Evolutionary conservation across 177 flowering plant genomes (phyloP), one percentile per base, ranked within the genome.

Genomic region (Vitis hybrid): DNA sequence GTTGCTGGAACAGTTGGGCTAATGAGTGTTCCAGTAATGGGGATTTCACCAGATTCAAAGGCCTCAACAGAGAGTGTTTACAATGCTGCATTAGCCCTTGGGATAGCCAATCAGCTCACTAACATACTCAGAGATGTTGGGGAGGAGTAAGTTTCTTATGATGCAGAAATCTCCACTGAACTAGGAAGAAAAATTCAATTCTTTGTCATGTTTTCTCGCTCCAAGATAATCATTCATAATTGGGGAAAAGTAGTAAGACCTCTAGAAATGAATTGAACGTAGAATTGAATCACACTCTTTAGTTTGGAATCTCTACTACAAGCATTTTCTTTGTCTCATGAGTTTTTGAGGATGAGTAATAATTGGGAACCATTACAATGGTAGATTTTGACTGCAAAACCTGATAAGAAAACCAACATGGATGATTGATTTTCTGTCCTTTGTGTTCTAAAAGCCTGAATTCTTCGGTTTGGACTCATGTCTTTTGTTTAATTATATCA

Each of bases 1-100:
- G 81, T 78, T 40, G 78, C 81, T 50, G 81, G 81, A 11, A 78
- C 81, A 5, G 81, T 78, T 7, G 81, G 78, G n/a, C 68, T 78
- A 5, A 75, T 78, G 78, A 78, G 79, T 62, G 78, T 78, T 30
- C 81, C 81, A 2, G 76, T 78, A 0, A 75, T 78, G 81, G 81
- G 81, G 40, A 75, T 75, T 16, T 63, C 73, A 11, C 78, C 75
- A 2, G 73, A 75, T 35, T 78, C 81, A 32, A 67, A 78, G 66
- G 73, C 78, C 9, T 24, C 81, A n/a, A 75, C 75, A 1, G 78
- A 78, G 67, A 72, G 60, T 11, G 76, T 78, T n/a, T 75, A 72
- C 66, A 71, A 75, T 65, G 79, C 81, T 15, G 81, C 81, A 15
- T 68, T 78, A 56, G 73, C 76, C 7, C 73, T 78, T n/a, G 81